These are phyloP conservation scores for Hygrocybe coccinea DNA, from an alignment of 768 basidiomycete species.

Conservation along the genomic window DNA sequence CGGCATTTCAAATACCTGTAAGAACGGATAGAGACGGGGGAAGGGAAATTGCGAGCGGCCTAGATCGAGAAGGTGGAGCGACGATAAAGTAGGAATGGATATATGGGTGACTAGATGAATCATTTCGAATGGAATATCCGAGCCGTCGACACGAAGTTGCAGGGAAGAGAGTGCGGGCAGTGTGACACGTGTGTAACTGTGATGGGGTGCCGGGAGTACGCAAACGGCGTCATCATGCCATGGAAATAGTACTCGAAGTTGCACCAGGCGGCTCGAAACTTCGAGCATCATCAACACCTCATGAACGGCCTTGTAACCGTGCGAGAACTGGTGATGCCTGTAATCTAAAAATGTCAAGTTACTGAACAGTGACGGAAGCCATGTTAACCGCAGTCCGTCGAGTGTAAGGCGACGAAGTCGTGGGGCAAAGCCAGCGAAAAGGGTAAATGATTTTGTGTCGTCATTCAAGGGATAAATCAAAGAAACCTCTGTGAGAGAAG, in stretches of 20 bases:
- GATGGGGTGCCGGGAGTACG: constrained; percentile 22
- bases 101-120: constrained; percentile 47
- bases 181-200: constrained; percentile 30
- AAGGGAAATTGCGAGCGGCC: constrained; percentile 36
- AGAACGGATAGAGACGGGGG: constrained; percentile 43
- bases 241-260: constrained; percentile 55
- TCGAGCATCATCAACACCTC: constrained; percentile 57
- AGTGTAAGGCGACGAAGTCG: constrained; percentile 49
- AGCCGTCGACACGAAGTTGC: constrained; percentile 46
- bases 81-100: constrained; percentile 43
- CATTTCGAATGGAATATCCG: constrained; percentile 60
- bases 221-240: constrained; percentile 31
- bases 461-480: constrained; percentile 62
- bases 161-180: constrained; percentile 47
- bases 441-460: constrained; percentile 59
- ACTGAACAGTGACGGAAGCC: constrained; percentile 57
- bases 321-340: constrained; percentile 65
- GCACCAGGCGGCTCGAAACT: constrained; percentile 47
- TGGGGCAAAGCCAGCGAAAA: constrained; percentile 61
- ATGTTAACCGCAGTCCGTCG: constrained; percentile 60
- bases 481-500: constrained; percentile 47
- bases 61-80: constrained; percentile 46
- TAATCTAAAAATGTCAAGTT: constrained; percentile 65
- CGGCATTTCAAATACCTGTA: constrained; percentile 41
- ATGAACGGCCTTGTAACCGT: constrained; percentile 48